Percentiles rank a stretch among this genome's conserved stretches.
Conservation (phyloP, 1,284 basidiomycete species). For the Sporisorium exsertum region DNA sequence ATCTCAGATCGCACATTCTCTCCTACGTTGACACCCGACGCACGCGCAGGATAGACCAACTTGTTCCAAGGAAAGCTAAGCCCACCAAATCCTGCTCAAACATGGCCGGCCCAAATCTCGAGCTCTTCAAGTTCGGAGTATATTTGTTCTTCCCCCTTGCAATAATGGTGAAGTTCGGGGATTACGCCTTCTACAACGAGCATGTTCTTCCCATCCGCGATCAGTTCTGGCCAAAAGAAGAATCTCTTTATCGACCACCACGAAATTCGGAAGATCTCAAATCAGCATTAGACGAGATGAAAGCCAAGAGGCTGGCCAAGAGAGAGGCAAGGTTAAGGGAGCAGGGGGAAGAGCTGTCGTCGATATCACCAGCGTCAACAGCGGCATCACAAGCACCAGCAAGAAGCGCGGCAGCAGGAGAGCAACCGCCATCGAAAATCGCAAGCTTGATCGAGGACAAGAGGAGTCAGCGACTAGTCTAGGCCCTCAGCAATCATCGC, state of each 20-base stretch:
- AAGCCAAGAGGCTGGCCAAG: conserved; percentile 45
- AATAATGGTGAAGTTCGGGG: conserved; percentile 86
- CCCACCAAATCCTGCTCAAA: not conserved
- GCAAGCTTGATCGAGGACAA: conserved; percentile 16
- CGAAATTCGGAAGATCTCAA: conserved; percentile 46
- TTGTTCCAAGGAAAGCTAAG: not conserved
- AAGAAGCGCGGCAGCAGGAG: not conserved
- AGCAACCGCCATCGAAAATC: conserved; percentile 7
- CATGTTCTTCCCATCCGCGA: conserved; percentile 77
- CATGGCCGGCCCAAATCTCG: conserved; percentile 81
- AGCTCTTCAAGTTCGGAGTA: conserved; percentile 66
- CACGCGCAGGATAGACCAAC: not conserved
- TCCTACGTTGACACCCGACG: not conserved
- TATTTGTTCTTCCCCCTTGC: conserved; percentile 86
- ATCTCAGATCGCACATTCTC: not conserved
- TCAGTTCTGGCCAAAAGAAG: conserved; percentile 60
- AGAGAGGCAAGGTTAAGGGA: conserved; percentile 31
- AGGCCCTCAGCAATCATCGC: not conserved
- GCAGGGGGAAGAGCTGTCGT: conserved; percentile 8
- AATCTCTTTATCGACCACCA: conserved; percentile 56
- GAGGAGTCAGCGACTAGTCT: conserved; percentile 21
- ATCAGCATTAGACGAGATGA: conserved; percentile 52
- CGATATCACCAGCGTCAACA: not conserved
- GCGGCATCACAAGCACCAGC: conserved; percentile 1
- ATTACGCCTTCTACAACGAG: conserved; percentile 85